A percentile compares a stretch with the other conserved stretches of the same genome.
Evolutionary conservation across 1,139 yeast genomes (phyloP).

Genomic region (Yamadazyma blattariae): DNA sequence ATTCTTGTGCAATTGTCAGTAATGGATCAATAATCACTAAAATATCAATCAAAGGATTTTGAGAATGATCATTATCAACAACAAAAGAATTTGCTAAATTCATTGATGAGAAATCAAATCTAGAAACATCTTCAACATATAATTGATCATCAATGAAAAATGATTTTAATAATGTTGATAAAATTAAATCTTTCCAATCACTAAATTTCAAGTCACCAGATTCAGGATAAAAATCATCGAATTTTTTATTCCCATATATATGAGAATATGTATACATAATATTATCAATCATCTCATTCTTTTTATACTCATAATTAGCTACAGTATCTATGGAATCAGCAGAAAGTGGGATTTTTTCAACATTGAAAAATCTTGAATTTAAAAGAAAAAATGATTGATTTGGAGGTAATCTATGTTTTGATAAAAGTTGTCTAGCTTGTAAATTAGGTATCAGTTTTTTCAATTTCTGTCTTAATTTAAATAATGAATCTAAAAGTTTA

Average conservation of each 20-base stretch:
- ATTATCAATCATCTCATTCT: conserved; percentile 28
- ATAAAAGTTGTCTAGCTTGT: conserved; percentile 5
- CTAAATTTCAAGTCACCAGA: conserved; percentile 3
- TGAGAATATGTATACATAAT: conserved; percentile 31
- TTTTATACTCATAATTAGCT: conserved; percentile 32
- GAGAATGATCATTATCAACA: conserved; percentile 16
- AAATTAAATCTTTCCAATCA: conserved; percentile 50
- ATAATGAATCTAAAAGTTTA: conserved; percentile 10
- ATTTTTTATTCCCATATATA: conserved; percentile 18
- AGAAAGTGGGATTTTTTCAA: conserved; percentile 21
- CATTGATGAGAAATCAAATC: conserved; percentile 42
- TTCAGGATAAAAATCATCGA: conserved; percentile 21
- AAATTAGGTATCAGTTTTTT: conserved; percentile 3
- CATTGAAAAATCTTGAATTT: conserved; percentile 42
- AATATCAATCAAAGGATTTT: conserved; percentile 42
- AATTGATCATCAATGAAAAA: conserved; percentile 40
- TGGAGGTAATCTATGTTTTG: conserved; percentile 21
- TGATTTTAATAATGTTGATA: conserved; percentile 43
- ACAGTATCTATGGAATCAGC: conserved; percentile 25
- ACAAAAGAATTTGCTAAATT: conserved; percentile 30
- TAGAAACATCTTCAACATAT: conserved; percentile 35
- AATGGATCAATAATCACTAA: conserved; percentile 69
- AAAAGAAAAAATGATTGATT: conserved; percentile 35
- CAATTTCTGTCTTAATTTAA: conserved; percentile 2
- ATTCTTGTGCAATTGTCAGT: conserved; percentile 63